Percentiles rank a stretch among this genome's conserved stretches.
These are phyloP conservation scores for Pichia nakasei DNA, from an alignment of 805 yeast species.

Conservation along the genomic window DNA sequence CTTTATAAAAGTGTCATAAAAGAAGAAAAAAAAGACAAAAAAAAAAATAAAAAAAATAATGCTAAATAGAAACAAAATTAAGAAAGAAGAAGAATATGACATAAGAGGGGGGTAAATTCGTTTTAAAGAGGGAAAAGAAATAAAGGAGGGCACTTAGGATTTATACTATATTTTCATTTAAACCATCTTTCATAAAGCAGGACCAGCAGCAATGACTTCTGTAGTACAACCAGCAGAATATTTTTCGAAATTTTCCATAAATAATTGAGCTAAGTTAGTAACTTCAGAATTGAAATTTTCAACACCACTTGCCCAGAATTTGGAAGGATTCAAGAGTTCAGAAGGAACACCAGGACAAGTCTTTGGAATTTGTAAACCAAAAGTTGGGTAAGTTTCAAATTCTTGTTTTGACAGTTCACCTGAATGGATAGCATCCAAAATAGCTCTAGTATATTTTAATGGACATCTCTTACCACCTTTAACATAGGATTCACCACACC, in stretches of 20 bases:
- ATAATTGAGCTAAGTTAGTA: conserved; percentile 60
- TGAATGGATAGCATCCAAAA: conserved; percentile 86
- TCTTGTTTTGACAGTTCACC: conserved; percentile 76
- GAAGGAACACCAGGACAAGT: conserved; percentile 73
- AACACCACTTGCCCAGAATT: conserved; percentile 60
- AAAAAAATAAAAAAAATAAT: no score
- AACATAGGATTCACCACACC: conserved; percentile 92
- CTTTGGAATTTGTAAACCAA: conserved; percentile 83
- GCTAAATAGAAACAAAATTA: no score
- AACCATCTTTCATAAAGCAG: conserved; percentile 34
- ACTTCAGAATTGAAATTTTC: conserved; percentile 48
- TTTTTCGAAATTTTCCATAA: conserved; percentile 78
- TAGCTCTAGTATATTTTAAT: conserved; percentile 93
- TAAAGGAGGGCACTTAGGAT: neutral
- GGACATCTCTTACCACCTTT: conserved; percentile 97
- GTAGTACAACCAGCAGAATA: conserved; percentile 74
- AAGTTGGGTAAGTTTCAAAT: conserved; percentile 77
- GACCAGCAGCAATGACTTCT: conserved; percentile 93
- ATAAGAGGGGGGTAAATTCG: no score
- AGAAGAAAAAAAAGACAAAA: no score
- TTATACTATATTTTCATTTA: neutral
- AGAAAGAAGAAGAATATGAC: no score
- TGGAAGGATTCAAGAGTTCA: conserved; percentile 79
- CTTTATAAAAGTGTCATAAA: no score
- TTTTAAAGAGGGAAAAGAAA: no score